Evolutionary conservation across 164 flowering plant genomes (phyloP).

Genomic region (Annona squamosa): DNA sequence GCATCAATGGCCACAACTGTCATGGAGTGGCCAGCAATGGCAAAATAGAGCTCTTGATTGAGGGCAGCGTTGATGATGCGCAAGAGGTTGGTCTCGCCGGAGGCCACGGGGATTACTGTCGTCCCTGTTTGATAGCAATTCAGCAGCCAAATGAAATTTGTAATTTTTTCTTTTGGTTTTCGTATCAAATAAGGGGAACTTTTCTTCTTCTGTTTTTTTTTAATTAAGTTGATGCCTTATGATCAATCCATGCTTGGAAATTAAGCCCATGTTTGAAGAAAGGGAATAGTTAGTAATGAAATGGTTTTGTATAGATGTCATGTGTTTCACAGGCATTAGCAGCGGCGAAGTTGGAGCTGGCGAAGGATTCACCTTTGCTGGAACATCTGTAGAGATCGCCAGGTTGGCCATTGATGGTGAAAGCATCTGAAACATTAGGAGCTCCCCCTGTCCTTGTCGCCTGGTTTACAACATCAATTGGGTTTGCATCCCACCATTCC

Average conservation of each 20-base stretch:
- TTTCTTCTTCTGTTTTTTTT: no score
- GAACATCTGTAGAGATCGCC: conserved; percentile 89
- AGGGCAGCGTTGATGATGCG: conserved; percentile 64
- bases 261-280: no score
- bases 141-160: no score
- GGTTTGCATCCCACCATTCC: conserved; percentile 96
- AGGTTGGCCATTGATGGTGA: conserved; percentile 90
- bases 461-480: conserved; percentile 55
- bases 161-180: no score
- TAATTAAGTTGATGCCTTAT: no score
- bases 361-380: conserved; percentile 41
- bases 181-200: no score
- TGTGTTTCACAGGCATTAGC: no score
- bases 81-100: conserved; percentile 70
- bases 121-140: conserved; percentile 38
- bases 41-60: conserved; percentile 62
- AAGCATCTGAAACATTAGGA: conserved; percentile 80
- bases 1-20: conserved; percentile 77
- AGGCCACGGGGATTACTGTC: conserved; percentile 41
- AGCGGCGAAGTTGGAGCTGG: no score
- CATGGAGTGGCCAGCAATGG: conserved; percentile 61
- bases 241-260: no score
- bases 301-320: no score
- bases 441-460: conserved; percentile 74
- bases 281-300: no score